phyloP scores from a whole-genome alignment of 805 yeast species.

The Ogataea paradorogensis region DNA sequence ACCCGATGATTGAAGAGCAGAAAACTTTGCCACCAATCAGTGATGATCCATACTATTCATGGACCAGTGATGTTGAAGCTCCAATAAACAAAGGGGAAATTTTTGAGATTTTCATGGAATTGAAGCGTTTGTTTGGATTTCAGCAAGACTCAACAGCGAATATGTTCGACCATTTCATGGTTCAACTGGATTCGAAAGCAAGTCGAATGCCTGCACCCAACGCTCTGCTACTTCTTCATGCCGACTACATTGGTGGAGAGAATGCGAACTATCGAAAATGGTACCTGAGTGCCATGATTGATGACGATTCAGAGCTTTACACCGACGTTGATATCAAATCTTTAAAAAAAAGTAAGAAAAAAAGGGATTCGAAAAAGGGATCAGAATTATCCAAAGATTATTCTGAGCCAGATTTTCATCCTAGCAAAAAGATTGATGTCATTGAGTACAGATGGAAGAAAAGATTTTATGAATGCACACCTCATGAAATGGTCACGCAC shows the following conservation, averaged over 20 bases:
- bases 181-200: conserved; percentile 81
- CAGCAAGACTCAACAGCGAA: conserved; percentile 75
- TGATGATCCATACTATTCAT: conserved; percentile 50
- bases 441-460: conserved; percentile 81
- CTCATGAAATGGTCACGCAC: conserved; percentile 60
- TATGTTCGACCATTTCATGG: conserved; percentile 78
- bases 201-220: conserved; percentile 68
- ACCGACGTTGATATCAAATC: conserved; percentile 61
- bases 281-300: conserved; percentile 85
- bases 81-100: conserved; percentile 72
- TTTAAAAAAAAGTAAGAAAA: conserved; percentile 62
- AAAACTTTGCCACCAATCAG: conserved; percentile 17
- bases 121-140: conserved; percentile 74
- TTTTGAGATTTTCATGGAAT: conserved; percentile 52
- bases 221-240: conserved; percentile 77
- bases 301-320: conserved; percentile 60
- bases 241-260: conserved; percentile 91
- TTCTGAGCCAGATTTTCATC: conserved; percentile 23
- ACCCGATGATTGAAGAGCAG: conserved; percentile 13
- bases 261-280: conserved; percentile 84
- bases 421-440: conserved; percentile 48
- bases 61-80: conserved; percentile 59
- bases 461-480: conserved; percentile 53
- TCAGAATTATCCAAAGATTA: conserved; percentile 12
- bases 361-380: conserved; percentile 47